Conservation (phyloP, 2,329 filamentous ascomycete genomes). For the Colletotrichum tamarilloi region DNA sequence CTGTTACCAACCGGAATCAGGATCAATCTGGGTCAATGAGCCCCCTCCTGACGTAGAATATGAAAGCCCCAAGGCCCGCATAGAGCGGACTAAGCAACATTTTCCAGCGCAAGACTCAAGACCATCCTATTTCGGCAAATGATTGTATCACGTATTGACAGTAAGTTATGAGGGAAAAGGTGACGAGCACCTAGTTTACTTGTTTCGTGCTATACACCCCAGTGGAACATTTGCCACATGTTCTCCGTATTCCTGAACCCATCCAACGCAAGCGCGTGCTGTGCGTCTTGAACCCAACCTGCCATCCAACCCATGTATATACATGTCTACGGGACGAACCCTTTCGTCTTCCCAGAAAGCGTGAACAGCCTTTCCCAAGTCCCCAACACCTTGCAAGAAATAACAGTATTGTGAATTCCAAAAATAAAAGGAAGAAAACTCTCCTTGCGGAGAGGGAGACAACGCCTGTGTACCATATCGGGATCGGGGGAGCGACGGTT, state of each 20-base stretch:
- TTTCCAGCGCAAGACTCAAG: no score
- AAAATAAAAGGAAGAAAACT: neutral
- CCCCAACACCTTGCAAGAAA: constrained; percentile 33
- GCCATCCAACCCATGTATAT: constrained; percentile 14
- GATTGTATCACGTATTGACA: no score
- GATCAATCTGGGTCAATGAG: no score
- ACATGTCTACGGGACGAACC: constrained; percentile 19
- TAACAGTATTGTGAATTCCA: no score
- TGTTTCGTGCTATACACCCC: neutral
- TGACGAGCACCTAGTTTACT: neutral
- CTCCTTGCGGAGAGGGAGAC: constrained; percentile 22
- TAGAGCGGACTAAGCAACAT: no score
- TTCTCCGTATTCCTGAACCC: neutral
- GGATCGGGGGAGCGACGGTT: neutral
- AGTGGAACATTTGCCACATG: neutral
- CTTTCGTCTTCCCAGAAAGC: neutral
- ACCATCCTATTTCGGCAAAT: no score
- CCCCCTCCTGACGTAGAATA: no score
- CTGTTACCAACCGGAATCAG: no score
- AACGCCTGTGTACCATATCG: constrained; percentile 25
- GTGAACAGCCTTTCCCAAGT: neutral
- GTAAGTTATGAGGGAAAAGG: neutral
- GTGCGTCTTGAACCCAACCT: neutral
- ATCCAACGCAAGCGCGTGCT: neutral
- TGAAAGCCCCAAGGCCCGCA: no score